A percentile compares a stretch with the other conserved stretches of the same genome.
phyloP scores from a whole-genome alignment of 768 basidiomycete species.

The Tricholoma saponaceum region DNA sequence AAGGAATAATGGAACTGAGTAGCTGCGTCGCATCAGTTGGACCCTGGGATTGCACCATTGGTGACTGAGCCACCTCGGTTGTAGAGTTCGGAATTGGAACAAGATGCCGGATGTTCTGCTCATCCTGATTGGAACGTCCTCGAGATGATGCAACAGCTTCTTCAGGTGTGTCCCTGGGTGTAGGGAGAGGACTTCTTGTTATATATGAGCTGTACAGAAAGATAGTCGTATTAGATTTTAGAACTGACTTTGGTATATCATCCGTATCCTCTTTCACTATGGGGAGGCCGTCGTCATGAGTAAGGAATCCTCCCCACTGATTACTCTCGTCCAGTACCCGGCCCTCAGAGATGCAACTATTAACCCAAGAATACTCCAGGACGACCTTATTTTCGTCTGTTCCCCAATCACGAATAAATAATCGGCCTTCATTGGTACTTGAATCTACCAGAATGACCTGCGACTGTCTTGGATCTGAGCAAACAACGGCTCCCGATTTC shows the following conservation, averaged over 20 bases:
- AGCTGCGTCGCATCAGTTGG: not conserved
- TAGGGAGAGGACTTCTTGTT: slow-evolving; percentile 58
- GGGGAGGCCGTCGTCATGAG: slow-evolving; percentile 35
- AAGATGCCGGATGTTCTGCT: not conserved
- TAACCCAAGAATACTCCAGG: slow-evolving; percentile 51
- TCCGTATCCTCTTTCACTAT: slow-evolving; percentile 35
- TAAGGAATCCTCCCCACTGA: slow-evolving; percentile 47
- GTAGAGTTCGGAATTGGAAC: not conserved
- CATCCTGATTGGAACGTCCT: not conserved
- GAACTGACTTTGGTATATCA: slow-evolving; percentile 42
- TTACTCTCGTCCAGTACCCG: slow-evolving; percentile 44
- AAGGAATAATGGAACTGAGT: not conserved
- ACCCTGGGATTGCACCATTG: not conserved
- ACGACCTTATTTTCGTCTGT: slow-evolving; percentile 48
- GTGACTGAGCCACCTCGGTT: not conserved
- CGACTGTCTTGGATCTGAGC: slow-evolving; percentile 46
- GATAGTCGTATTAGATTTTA: not conserved
- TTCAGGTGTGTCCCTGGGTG: slow-evolving; percentile 55
- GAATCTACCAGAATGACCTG: slow-evolving; percentile 59
- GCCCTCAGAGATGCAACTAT: slow-evolving; percentile 37
- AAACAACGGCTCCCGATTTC: slow-evolving; percentile 54
- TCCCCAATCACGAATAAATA: slow-evolving; percentile 58
- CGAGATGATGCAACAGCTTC: slow-evolving; percentile 15
- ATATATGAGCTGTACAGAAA: slow-evolving; percentile 10
- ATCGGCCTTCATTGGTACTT: slow-evolving; percentile 44